Base-by-base conservation (phyloP, 768 basidiomycete species). In the Pholiota molesta region DNA sequence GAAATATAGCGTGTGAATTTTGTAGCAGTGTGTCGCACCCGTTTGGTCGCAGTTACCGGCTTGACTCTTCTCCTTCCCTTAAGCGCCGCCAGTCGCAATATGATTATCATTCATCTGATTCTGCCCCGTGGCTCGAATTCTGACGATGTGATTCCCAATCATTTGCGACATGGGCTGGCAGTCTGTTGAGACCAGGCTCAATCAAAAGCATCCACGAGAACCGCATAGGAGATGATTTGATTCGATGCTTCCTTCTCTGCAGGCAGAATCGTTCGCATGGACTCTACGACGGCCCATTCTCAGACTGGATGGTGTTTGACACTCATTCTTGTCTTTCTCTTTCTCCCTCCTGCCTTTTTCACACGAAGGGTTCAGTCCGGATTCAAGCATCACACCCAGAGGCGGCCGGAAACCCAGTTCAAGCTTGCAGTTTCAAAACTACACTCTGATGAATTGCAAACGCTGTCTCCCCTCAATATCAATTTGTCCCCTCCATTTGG, bases 201-300 rank as follows among this genome's bases (percentile, higher is more conserved):
- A 57, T 57, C 56, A 45, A 47, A 57, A 57, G 4, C 7, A 19
- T 21, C 31, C n/a, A 29, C 26, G 35, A 49, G 29, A 57, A 33
- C 21, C n/a, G 42, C 42, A 44, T 16, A 31, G 56, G 45, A 57
- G 56, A 33, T 47, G 17, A 40, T 13, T 14, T 13, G 21, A 28
- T 19, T 35, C 19, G 14, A 21, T 45, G 29, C 42, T 19, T 35
- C 28, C 33, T 31, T 57, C 45, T 57, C 56, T 57, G 56, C 56
- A 29, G 56, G 56, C 56, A 57, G 56, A 31, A 16, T 13, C 21
- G 19, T 47, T 29, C 31, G 21, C 44, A 57, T 57, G 56, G 26
- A 14, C n/a, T 49, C 16, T 45, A 21, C 7, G 19, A 28, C 31
- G 10, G 17, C 29, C n/a, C 35, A 31, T 33, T 33, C 33, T 26